Evolutionary conservation across 179 eudicot species (phyloP), one percentile per base, ranked within the genome.

Genomic region (Silene vulgaris): DNA sequence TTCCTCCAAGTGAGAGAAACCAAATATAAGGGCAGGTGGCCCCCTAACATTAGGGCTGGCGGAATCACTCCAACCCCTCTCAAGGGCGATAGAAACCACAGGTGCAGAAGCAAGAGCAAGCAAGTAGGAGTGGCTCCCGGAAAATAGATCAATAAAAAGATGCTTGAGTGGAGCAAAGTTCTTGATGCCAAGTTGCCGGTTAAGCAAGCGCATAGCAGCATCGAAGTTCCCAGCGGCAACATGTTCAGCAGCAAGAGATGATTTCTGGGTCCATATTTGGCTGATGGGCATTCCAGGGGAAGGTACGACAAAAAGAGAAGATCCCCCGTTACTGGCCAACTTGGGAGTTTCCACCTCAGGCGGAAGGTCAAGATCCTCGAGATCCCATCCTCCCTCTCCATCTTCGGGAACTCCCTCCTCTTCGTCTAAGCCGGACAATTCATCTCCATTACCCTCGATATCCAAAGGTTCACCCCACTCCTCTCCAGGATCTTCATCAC

Each of bases 191-290:
- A 93, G 80, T 74, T 93, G 98, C 32, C 97, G 84, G 83, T 80
- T 82, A 13, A 93, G 83, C 78, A 93, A 81, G 69, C 95, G 89
- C 97, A 93, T 91, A 8, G 98, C 98, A 21, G 93, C 90, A 76
- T 93, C 98, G n/a, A 93, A 93, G 73, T 90, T 91, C 61, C 98
- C 98, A 43, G 97, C 97, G 13, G 94, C 97, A 17, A 88, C 96
- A 71, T 86, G 92, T 64, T 93, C 97, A 28, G 97, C 97, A 70
- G 95, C 95, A 37, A 93, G 91, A 45, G 95, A 89, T 0, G 98
- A 93, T 73, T 68, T 86, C 71, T 91, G 97, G 74, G 80, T 86
- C 98, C 98, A 93, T 62, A 93, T 91, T 66, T 91, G 95, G 81
- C 89, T 89, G 52, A 93, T 93, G 5, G 97, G 91, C 91, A 89